These are phyloP conservation scores for Rhizodiscina lignyota DNA, from an alignment of 495 filamentous ascomycete genomes.

Conservation along the genomic window DNA sequence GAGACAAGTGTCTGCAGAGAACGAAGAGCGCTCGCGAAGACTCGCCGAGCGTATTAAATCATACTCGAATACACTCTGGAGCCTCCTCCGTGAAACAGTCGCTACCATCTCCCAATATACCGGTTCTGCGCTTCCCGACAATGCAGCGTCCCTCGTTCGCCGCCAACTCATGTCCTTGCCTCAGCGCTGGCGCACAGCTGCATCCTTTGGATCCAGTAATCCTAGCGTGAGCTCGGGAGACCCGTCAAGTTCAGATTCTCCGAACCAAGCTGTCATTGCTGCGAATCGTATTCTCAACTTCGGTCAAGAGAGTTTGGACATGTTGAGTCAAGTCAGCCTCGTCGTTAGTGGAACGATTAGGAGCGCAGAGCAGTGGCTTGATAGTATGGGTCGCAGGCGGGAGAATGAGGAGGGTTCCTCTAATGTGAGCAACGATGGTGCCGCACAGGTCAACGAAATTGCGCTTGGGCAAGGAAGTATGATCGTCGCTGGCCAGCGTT, in stretches of 20 bases:
- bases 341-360: conserved; percentile 71
- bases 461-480: no score
- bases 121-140: conserved; percentile 68
- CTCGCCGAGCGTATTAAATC: conserved; percentile 43
- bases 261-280: conserved; percentile 25
- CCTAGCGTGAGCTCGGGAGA: conserved; percentile 2
- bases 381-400: conserved; percentile 35
- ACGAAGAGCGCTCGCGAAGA: conserved; percentile 25
- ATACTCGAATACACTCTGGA: conserved; percentile 56
- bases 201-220: conserved; percentile 16
- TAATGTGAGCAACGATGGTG: no score
- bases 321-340: conserved; percentile 69
- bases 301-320: conserved; percentile 74
- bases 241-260: no score
- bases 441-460: no score
- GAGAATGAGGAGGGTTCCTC: background rate
- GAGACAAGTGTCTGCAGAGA: conserved; percentile 15
- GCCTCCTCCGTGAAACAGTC: conserved; percentile 59
- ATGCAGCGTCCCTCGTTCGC: conserved; percentile 61
- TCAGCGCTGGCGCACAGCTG: conserved; percentile 47
- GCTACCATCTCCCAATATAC: conserved; percentile 69
- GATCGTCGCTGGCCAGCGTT: no score
- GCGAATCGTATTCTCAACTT: conserved; percentile 63
- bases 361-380: conserved; percentile 78
- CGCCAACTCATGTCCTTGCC: conserved; percentile 66